Conservation (phyloP, 768 basidiomycete species). For the Ramaria sp. region DNA sequence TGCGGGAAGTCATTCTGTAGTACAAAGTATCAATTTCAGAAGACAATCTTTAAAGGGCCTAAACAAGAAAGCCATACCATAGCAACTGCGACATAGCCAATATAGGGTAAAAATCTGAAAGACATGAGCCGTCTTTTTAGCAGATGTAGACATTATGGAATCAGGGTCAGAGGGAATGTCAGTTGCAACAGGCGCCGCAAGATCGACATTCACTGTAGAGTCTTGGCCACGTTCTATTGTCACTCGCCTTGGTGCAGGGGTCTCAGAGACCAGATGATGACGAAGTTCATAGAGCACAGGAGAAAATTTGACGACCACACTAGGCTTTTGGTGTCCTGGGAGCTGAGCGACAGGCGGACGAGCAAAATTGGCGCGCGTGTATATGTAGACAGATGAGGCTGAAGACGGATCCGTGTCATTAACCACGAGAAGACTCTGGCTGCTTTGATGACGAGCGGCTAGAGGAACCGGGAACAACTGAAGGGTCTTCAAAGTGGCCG, state of each 20-base stretch:
- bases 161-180: constrained; percentile 24
- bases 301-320: constrained; percentile 88
- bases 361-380: constrained; percentile 90
- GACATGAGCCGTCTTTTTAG: constrained; percentile 8
- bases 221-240: constrained; percentile 60
- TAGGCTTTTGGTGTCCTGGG: constrained; percentile 93
- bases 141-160: background rate
- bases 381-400: constrained; percentile 76
- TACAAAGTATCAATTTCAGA: constrained; percentile 1
- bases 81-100: constrained; percentile 94
- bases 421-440: constrained; percentile 38
- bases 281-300: constrained; percentile 91
- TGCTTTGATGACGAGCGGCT: constrained; percentile 19
- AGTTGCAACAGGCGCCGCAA: constrained; percentile 28
- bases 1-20: constrained; percentile 88
- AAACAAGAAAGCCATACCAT: constrained; percentile 51
- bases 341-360: constrained; percentile 88
- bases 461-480: constrained; percentile 35
- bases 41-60: background rate
- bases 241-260: constrained; percentile 40
- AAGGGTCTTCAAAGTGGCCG: constrained; percentile 92
- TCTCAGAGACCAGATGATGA: constrained; percentile 34
- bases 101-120: constrained; percentile 79
- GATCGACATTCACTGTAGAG: constrained; percentile 49
- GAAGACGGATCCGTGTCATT: constrained; percentile 28